A percentile compares a stretch with the other conserved stretches of the same genome.
phyloP scores from a whole-genome alignment of 2,329 filamentous ascomycete species.

The Alternaria rosae region DNA sequence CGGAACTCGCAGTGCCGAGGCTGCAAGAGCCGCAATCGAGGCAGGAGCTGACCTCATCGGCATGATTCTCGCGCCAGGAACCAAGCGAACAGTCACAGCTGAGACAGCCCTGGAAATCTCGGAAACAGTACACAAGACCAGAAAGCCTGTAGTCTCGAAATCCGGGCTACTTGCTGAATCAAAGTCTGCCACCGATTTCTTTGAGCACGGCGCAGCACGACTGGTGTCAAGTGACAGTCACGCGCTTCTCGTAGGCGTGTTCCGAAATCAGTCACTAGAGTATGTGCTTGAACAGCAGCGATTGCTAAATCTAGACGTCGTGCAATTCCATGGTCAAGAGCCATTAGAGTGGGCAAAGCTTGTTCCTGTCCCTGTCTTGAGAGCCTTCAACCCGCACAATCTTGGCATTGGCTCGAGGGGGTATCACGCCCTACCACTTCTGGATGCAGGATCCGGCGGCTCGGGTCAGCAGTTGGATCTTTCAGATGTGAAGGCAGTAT shows the following conservation, averaged over 20 bases:
- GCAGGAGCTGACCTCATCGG: slow-evolving; percentile 91
- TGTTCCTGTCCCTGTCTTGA: slow-evolving; percentile 93
- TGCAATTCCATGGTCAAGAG: slow-evolving; percentile 92
- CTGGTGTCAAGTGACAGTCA: slow-evolving; percentile 62
- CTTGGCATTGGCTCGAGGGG: slow-evolving; percentile 76
- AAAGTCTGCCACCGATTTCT: slow-evolving; percentile 70
- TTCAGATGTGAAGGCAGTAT: slow-evolving; percentile 69
- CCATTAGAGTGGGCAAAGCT: slow-evolving; percentile 87
- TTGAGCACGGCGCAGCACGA: slow-evolving; percentile 62
- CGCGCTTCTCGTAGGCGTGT: slow-evolving; percentile 88
- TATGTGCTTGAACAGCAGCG: slow-evolving; percentile 82
- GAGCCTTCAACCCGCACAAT: slow-evolving; percentile 80
- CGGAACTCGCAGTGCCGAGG: slow-evolving; percentile 83
- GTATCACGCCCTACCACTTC: slow-evolving; percentile 81
- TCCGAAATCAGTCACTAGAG: slow-evolving; percentile 85
- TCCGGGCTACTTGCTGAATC: slow-evolving; percentile 33
- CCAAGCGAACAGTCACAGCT: slow-evolving; percentile 79
- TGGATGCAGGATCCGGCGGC: slow-evolving; percentile 86
- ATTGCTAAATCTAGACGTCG: slow-evolving; percentile 79
- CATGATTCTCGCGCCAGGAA: slow-evolving; percentile 85
- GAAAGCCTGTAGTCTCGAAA: slow-evolving; percentile 39
- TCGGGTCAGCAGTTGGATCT: slow-evolving; percentile 81
- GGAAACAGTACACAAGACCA: slow-evolving; percentile 70
- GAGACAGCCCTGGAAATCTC: slow-evolving; percentile 85
- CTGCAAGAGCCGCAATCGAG: slow-evolving; percentile 79